phyloP scores from a whole-genome alignment of 495 filamentous ascomycete genomes.

The Echria macrotheca region DNA sequence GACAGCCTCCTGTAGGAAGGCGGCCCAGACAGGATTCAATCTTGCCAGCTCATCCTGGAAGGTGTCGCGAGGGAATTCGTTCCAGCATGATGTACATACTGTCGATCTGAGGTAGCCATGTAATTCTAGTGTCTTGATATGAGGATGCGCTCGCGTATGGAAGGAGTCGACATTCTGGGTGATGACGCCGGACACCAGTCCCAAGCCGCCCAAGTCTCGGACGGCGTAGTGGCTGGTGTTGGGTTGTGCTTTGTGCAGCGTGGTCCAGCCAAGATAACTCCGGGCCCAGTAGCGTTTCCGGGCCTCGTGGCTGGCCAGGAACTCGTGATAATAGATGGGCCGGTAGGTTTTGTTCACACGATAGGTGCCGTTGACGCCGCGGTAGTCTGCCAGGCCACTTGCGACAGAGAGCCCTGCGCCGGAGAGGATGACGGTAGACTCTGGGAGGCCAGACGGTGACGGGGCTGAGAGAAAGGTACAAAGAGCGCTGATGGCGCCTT shows the following conservation, averaged over 20 bases:
- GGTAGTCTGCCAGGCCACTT: conserved; percentile 88
- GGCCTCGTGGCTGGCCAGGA: conserved; percentile 72
- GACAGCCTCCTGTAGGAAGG: conserved; percentile 65
- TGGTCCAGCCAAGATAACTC: conserved; percentile 89
- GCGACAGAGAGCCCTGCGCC: conserved; percentile 93
- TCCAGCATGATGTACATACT: conserved; percentile 72
- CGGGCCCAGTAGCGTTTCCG: conserved; percentile 95
- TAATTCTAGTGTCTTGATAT: conserved; percentile 71
- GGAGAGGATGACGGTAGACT: conserved; percentile 64
- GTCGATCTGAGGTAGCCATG: conserved; percentile 84
- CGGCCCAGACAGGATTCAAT: conserved; percentile 83
- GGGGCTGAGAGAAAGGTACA: conserved; percentile 63
- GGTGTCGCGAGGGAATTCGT: conserved; percentile 56
- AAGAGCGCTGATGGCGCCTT: conserved; percentile 73
- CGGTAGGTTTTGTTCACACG: conserved; percentile 81
- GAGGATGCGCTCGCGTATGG: conserved; percentile 71
- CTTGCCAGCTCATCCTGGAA: conserved; percentile 73
- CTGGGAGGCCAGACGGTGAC: conserved; percentile 42
- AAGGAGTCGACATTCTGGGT: conserved; percentile 98
- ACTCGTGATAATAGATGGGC: conserved; percentile 92
- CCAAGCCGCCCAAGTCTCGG: conserved; percentile 60
- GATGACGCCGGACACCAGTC: conserved; percentile 68
- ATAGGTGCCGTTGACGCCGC: conserved; percentile 86
- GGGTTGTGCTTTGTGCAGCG: conserved; percentile 66
- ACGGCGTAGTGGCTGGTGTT: conserved; percentile 79